These are phyloP conservation scores for Diaporthe ampelina DNA, from an alignment of 2,329 filamentous ascomycete genomes.

Conservation along the genomic window DNA sequence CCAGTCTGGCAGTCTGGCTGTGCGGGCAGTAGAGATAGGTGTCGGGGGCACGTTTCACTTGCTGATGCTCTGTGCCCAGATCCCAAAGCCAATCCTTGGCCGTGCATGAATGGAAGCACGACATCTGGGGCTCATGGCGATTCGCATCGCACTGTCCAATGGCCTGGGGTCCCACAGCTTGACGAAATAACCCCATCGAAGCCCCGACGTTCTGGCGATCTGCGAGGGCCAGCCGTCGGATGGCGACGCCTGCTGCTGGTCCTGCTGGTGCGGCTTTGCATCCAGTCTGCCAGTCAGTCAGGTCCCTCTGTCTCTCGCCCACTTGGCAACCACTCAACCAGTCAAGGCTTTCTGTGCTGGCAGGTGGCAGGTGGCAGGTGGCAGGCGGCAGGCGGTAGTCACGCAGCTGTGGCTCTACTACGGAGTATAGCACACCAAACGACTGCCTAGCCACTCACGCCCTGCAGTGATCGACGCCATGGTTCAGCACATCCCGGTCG, in stretches of 20 bases:
- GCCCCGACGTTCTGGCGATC: conserved; percentile 19
- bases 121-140: conserved; percentile 2
- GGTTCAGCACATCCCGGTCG: conserved; percentile 26
- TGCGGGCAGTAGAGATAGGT: no score
- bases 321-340: no score
- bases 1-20: no score
- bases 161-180: conserved; percentile 14
- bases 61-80: background rate
- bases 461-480: conserved; percentile 23
- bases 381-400: no score
- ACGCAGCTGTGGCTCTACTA: no score
- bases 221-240: conserved; percentile 12
- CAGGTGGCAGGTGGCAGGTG: no score
- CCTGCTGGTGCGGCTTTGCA: background rate
- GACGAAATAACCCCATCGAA: conserved; percentile 26
- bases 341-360: no score
- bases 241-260: background rate
- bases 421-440: background rate
- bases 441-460: background rate
- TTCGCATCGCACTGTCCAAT: conserved; percentile 5
- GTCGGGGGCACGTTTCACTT: conserved; percentile 1
- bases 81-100: background rate
- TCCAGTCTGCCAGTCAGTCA: background rate
- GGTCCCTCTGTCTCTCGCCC: no score
- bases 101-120: conserved; percentile 22